Base-by-base conservation (phyloP, 371 early-diverging fungal genomes). In the Mucor racemosus region DNA sequence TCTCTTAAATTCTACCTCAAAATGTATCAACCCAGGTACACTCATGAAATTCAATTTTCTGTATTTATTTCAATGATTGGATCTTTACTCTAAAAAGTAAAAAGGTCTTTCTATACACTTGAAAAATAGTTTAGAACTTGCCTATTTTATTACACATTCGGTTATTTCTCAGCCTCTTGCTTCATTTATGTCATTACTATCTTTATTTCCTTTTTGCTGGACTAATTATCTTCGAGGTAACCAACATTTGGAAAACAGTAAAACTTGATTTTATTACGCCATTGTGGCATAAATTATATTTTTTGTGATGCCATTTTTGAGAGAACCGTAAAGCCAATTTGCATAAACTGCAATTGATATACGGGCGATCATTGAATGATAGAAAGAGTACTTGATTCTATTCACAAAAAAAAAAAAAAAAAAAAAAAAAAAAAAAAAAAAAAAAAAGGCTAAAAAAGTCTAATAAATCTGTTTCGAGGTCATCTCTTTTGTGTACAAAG, bases 401-500 rank as follows among this genome's bases (percentile, higher is more conserved):
- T 46, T 46, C 34, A 33, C 19, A 54, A 26, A 31, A 54, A 54
- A 14, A 31, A 38, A 33, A 50, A 50, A 50, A 50, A 17, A 9
- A 26, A 50, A 50, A 50, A 26, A 26, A 26, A 26, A 26, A 26
- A 26, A 26, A 26, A 26, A 26, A 26, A 26, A 26, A 26, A 26
- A 26, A 26, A 26, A 26, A 26, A 26, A 26, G 13, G 8, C 53
- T 50, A 38, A 62, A 62, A 62, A 48, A 50, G 62, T 21, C 26
- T 19, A 62, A 62, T 62, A 62, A 50, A 36, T 21, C 53, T 62
- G 62, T 62, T 62, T 62, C 50, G 50, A 62, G 62, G 31, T 7
- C 35, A 62, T 31, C 26, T 26, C n/a, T 14, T 14, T 50, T 40
- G 58, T 58, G 58, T 26, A 26, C 39, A 58, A 21, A 39, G 58